These are phyloP conservation scores for Dentipellis fragilis DNA, from an alignment of 768 basidiomycete species.

Conservation along the genomic window DNA sequence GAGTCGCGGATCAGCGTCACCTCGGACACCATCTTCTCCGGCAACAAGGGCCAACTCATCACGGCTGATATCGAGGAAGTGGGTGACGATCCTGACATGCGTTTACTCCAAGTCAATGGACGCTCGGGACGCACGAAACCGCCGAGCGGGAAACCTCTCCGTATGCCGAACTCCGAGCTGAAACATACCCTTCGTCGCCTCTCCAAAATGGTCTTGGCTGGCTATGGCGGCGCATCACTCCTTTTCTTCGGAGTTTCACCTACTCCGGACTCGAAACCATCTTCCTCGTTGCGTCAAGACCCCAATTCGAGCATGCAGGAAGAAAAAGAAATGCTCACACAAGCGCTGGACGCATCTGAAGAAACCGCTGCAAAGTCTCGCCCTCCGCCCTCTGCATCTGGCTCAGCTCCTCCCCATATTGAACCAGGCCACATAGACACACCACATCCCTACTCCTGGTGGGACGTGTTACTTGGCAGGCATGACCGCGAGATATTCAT, in stretches of 20 bases:
- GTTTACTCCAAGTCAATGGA: conserved; percentile 11
- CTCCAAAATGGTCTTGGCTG: conserved; percentile 76
- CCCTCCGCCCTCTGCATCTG: conserved; percentile 2
- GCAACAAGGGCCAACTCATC: conserved; percentile 61
- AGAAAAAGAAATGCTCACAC: conserved; percentile 55
- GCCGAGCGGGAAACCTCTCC: conserved; percentile 2
- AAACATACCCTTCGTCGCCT: conserved; percentile 66
- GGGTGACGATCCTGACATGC: conserved; percentile 21
- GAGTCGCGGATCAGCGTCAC: conserved; percentile 62
- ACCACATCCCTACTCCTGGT: conserved; percentile 54
- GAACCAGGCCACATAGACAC: conserved; percentile 6
- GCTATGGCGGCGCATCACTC: conserved; percentile 75
- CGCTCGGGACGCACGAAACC: not conserved
- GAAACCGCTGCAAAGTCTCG: conserved; percentile 33
- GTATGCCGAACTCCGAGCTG: conserved; percentile 36
- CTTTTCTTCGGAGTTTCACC: conserved; percentile 68
- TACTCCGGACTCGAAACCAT: conserved; percentile 18
- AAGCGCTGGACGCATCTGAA: conserved; percentile 64
- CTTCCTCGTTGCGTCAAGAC: conserved; percentile 24
- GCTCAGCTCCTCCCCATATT: not conserved
- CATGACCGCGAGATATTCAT: conserved; percentile 82
- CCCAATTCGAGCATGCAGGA: conserved; percentile 17
- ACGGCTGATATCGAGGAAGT: conserved; percentile 73
- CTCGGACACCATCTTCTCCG: conserved; percentile 61
- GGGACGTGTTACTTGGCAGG: conserved; percentile 70